phyloP scores from a whole-genome alignment of 495 filamentous ascomycete species.

The Thermothielavioides terrestris region DNA sequence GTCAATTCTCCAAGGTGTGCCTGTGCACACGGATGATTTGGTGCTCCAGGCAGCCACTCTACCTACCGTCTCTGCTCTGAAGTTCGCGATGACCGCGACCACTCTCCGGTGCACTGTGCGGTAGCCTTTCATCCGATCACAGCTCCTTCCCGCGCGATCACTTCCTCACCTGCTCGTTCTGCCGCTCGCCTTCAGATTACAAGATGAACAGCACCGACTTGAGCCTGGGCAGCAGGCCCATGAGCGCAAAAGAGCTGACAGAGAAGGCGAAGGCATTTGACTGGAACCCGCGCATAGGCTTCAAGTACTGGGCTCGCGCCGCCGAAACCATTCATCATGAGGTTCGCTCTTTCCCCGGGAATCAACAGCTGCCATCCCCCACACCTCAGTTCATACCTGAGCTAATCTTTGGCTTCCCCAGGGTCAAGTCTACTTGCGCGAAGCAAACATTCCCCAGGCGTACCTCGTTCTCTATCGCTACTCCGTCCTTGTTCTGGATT shows the following conservation, averaged over 20 bases:
- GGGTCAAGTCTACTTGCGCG: slow-evolving; percentile 63
- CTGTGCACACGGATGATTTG: background rate
- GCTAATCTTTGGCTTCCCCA: slow-evolving; percentile 2
- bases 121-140: background rate
- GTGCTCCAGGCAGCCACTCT: background rate
- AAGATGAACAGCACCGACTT: slow-evolving; percentile 5
- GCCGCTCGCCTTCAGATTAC: background rate
- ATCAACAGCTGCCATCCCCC: background rate
- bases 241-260: slow-evolving; percentile 65
- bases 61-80: background rate
- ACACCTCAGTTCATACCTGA: background rate
- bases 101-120: background rate
- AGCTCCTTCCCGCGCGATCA: background rate
- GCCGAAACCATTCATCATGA: slow-evolving; percentile 70
- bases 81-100: background rate
- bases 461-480: slow-evolving; percentile 83
- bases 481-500: slow-evolving; percentile 57
- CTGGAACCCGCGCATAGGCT: slow-evolving; percentile 62
- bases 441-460: slow-evolving; percentile 77
- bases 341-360: slow-evolving; percentile 37
- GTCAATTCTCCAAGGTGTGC: background rate
- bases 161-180: too few relatives aligned
- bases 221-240: slow-evolving; percentile 37
- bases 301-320: slow-evolving; percentile 76
- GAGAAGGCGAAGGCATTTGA: slow-evolving; percentile 64